Percentiles rank a stretch among this genome's conserved stretches.
Evolutionary conservation across 2,329 filamentous ascomycete genomes (phyloP).

Genomic region (Thelonectria discophora): DNA sequence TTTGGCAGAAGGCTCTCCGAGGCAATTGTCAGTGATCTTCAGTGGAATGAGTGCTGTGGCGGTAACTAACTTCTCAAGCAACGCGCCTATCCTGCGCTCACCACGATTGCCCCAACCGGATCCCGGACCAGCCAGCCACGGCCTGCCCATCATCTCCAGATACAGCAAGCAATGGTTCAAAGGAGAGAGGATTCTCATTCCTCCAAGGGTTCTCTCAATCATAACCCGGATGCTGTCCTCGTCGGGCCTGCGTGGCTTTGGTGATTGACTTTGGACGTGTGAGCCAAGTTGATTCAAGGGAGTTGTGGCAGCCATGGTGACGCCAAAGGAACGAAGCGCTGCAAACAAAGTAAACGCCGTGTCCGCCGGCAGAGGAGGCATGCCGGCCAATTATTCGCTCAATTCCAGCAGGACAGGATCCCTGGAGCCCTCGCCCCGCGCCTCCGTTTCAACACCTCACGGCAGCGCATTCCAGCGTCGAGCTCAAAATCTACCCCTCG

Average conservation of each 20-base stretch:
- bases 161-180: neutral
- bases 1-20: neutral
- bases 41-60: slow-evolving; percentile 2
- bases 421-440: slow-evolving; percentile 27
- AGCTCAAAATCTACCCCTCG: slow-evolving; percentile 29
- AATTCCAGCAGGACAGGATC: slow-evolving; percentile 8
- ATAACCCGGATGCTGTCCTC: slow-evolving; percentile 7
- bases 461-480: slow-evolving; percentile 40
- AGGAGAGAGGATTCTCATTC: neutral
- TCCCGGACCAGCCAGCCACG: neutral
- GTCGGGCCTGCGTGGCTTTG: slow-evolving; percentile 6
- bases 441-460: slow-evolving; percentile 23
- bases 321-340: neutral
- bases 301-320: slow-evolving; percentile 1
- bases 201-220: neutral
- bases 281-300: slow-evolving; percentile 16
- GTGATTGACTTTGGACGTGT: slow-evolving; percentile 1
- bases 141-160: neutral
- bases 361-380: slow-evolving; percentile 4
- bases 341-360: slow-evolving; percentile 14
- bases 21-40: neutral
- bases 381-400: slow-evolving; percentile 15
- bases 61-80: neutral
- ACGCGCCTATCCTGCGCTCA: neutral
- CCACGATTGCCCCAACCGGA: neutral